Evolutionary conservation across 805 yeast species (phyloP).

Genomic region (Candida andamanensis): DNA sequence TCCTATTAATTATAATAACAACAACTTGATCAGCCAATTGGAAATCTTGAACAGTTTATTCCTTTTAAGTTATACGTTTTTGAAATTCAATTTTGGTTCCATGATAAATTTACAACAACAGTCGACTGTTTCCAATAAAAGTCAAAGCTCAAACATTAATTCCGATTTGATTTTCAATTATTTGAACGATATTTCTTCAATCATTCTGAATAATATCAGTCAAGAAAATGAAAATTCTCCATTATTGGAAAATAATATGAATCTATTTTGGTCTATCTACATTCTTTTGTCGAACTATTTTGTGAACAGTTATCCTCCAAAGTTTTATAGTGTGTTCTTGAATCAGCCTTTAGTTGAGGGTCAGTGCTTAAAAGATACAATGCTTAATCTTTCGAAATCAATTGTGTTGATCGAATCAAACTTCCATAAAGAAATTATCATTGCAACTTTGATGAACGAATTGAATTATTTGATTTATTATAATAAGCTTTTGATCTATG

Average conservation of each 20-base stretch:
- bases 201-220: conserved; percentile 35
- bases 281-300: conserved; percentile 41
- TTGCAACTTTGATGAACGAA: conserved; percentile 32
- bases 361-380: conserved; percentile 11
- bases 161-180: conserved; percentile 46
- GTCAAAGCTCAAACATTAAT: conserved; percentile 16
- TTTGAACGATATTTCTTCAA: conserved; percentile 42
- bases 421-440: conserved; percentile 22
- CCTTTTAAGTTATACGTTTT: conserved; percentile 38
- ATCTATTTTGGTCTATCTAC: conserved; percentile 47
- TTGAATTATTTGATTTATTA: conserved; percentile 19
- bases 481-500: conserved; percentile 19
- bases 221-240: conserved; percentile 17
- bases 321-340: conserved; percentile 19
- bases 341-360: conserved; percentile 11
- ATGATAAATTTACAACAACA: conserved; percentile 7
- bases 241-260: conserved; percentile 19
- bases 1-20: conserved; percentile 22
- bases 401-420: conserved; percentile 16
- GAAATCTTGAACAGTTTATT: conserved; percentile 43
- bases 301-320: conserved; percentile 36
- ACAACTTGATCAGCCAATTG: conserved; percentile 10
- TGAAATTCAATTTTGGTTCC: conserved; percentile 30
- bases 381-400: conserved; percentile 23
- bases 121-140: not conserved